phyloP scores from a whole-genome alignment of 352 stramenopile species.

The Pythium scleroteichum region DNA sequence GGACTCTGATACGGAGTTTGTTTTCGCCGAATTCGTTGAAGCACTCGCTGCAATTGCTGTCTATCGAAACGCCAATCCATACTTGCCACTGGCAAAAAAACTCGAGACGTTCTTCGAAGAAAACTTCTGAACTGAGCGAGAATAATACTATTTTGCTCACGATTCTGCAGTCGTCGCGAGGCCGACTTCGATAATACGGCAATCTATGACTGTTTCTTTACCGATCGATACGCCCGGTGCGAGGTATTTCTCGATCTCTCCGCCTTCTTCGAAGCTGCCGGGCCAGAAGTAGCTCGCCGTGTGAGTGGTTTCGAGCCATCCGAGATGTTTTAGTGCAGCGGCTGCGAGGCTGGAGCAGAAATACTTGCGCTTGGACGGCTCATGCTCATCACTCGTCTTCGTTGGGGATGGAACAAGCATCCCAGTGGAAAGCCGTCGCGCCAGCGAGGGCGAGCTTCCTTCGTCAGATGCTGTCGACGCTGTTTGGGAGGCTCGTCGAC shows the following conservation, averaged over 20 bases:
- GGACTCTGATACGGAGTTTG: conserved; percentile 71
- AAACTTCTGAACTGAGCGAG: conserved; percentile 40
- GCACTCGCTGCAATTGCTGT: conserved; percentile 69
- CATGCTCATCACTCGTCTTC: conserved; percentile 1
- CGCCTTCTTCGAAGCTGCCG: conserved; percentile 78
- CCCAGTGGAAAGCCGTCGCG: conserved; percentile 13
- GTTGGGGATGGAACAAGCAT: conserved; percentile 9
- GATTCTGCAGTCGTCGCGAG: conserved; percentile 40
- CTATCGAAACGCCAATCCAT: conserved; percentile 79
- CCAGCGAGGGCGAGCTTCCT: background rate
- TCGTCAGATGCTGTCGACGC: conserved; percentile 5
- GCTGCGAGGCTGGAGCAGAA: conserved; percentile 85
- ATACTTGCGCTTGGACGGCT: conserved; percentile 63
- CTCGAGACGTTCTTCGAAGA: conserved; percentile 78
- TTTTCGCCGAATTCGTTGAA: conserved; percentile 81
- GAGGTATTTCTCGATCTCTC: conserved; percentile 70
- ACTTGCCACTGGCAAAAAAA: conserved; percentile 73
- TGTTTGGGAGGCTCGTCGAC: conserved; percentile 16
- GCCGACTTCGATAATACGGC: conserved; percentile 80
- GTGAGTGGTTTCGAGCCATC: conserved; percentile 69
- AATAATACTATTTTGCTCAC: background rate
- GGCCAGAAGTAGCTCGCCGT: conserved; percentile 83
- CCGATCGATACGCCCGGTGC: conserved; percentile 41
- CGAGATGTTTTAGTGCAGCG: conserved; percentile 74
- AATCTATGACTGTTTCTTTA: conserved; percentile 74